Base-by-base conservation (phyloP, 768 basidiomycete species). In the Boletus coccyginus region DNA sequence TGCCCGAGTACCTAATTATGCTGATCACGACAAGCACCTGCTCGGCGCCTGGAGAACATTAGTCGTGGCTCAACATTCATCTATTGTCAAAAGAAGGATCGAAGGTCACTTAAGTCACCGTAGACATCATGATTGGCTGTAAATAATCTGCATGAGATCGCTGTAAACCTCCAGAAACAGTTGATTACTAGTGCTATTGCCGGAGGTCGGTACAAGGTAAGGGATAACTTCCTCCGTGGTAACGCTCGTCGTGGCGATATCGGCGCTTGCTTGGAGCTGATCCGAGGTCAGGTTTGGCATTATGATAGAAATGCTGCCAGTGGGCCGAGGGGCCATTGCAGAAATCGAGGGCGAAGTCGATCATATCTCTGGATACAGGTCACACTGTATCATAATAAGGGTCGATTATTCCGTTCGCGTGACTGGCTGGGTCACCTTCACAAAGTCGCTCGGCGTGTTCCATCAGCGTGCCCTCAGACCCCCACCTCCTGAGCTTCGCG, bases 271-370 rank as follows among this genome's bases (percentile, higher is more conserved):
- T 21, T 21, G 21, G 21, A 21, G 21, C 21, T 21, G 21, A 2
- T 21, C 21, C 21, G 21, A 21, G 21, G 21, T 21, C 21, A 2
- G 21, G 21, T 21, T 21, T 21, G 21, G 21, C 21, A 21, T 21
- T 21, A 21, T 21, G 21, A 21, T 21, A 21, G 21, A 21, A 2
- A 21, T 21, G 2, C 21, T 21, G 21, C 21, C 21, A 21, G 2
- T 21, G 21, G 21, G 21, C 21, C 21, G 21, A 21, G 21, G 21
- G 21, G 21, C 21, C 21, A 21, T 21, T 21, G 21, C 21, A 21
- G 21, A 78, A 88, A 64, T 89, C 89, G 56, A 83, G 48, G 8
- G 87, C 85, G 64, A 88, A 89, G 64, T 89, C 87, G 32, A 87
- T 61, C 70, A 85, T 79, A 21, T 21, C 71, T 85, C 82, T 47